Base-by-base conservation (phyloP, 1,139 yeast genomes). In the Geotrichum aggregatum region DNA sequence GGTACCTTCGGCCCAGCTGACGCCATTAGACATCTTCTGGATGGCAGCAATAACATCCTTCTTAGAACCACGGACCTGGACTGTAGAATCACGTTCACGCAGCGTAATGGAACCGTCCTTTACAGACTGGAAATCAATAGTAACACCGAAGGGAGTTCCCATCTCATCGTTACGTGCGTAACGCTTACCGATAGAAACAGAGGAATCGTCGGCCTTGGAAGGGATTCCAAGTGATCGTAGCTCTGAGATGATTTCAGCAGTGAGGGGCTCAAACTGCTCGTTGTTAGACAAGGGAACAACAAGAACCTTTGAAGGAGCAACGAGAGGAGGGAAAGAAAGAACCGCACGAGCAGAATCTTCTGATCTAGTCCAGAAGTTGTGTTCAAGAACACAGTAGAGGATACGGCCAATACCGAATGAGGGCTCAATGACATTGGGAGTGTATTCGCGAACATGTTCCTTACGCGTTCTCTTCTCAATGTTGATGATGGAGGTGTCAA, bases 341-440 rank as follows among this genome's bases (percentile, higher is more conserved):
- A 88, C 96, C 55, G 87, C 84, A 73, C 98, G 88, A 61, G 92
- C 94, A 50, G 83, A 76, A 67, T 89, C 96, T 67, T 86, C 96
- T 30, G 95, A 87, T 74, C 99, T 85, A 54, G 86, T 73, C 96
- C 97, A 94, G 83, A 84, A 94, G 56, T 81, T 80, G 73, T 94
- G 99, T 76, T 94, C 99, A 67, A 91, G 85, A 61, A 92, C 74
- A 45, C 96, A 80, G 75, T 94, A 94, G 61, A 94, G 76, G 68
- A 94, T 88, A 77, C 99, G 92, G 58, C 98, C 98, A 68, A 94
- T 87, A 79, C 99, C 99, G 66, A 94, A 94, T 6, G 99, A 94
- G 59, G 99, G 99, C 75, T 94, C 99, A 66, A 94, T 94, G 57
- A 94, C 99, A 68, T 88, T 91, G 59, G 99, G 99, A 61, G 91